Percentiles rank a stretch among this genome's conserved stretches.
Evolutionary conservation across 345 rosid species (phyloP).

Genomic region (Gossypium stocksii): DNA sequence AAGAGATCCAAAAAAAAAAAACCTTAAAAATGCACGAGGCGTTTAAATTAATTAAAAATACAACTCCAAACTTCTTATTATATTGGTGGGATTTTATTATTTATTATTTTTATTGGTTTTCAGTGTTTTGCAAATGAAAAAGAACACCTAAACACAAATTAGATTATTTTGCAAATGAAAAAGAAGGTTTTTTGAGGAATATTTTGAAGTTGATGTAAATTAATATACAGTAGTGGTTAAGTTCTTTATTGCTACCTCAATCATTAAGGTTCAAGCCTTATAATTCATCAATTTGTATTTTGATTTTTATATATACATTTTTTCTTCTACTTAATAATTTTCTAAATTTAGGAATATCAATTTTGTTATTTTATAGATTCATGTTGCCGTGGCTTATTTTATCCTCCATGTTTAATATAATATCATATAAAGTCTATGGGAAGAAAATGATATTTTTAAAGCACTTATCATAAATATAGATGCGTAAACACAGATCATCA

Average conservation of each 20-base stretch:
- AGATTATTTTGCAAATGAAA: no score
- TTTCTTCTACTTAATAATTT: neutral
- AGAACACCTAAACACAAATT: no score
- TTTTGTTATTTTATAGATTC: neutral
- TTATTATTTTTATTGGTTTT: neutral
- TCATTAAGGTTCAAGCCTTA: no score
- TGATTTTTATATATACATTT: neutral
- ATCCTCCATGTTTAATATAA: no score
- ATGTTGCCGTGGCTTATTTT: no score
- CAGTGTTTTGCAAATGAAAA: neutral
- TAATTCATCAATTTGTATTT: no score
- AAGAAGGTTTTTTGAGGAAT: neutral
- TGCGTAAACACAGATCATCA: neutral
- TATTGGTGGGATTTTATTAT: neutral
- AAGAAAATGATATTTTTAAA: neutral
- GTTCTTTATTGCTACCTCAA: no score
- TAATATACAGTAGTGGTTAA: neutral
- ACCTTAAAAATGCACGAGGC: neutral
- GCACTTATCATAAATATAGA: neutral
- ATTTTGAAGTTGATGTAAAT: neutral
- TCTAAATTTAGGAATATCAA: neutral
- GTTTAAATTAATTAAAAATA: neutral
- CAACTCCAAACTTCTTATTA: neutral
- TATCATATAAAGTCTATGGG: neutral
- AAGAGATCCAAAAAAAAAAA: neutral